These are phyloP conservation scores for Aspergillus latus DNA, from an alignment of 2,329 filamentous ascomycete genomes.

Conservation along the genomic window DNA sequence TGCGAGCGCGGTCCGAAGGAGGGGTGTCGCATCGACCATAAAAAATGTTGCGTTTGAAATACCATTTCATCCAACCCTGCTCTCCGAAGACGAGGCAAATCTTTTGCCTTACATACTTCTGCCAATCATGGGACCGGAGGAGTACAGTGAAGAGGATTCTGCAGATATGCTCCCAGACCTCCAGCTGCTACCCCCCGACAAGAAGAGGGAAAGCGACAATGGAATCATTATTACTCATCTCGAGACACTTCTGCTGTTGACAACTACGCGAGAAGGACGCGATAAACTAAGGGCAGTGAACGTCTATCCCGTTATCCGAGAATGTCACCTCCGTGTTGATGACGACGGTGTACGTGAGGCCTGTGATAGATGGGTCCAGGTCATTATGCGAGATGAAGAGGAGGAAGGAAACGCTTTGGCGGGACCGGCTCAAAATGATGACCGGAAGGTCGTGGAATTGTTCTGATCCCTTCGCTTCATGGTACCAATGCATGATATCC, in stretches of 20 bases:
- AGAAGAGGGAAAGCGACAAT: constrained; percentile 74
- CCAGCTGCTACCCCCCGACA: constrained; percentile 85
- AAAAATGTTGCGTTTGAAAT: constrained; percentile 92
- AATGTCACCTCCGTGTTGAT: constrained; percentile 75
- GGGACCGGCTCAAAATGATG: constrained; percentile 43
- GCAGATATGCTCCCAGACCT: constrained; percentile 85
- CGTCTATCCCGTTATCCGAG: constrained; percentile 85
- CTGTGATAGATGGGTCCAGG: constrained; percentile 86
- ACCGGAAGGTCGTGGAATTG: constrained; percentile 48
- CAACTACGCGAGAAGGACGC: constrained; percentile 72
- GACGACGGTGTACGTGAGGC: constrained; percentile 79
- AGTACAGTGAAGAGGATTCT: constrained; percentile 83
- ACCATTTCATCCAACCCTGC: constrained; percentile 66
- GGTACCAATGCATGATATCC: too few relatives aligned
- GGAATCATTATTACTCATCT: constrained; percentile 82
- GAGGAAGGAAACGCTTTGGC: constrained; percentile 49
- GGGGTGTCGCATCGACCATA: constrained; percentile 90
- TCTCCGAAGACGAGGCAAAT: constrained; percentile 71
- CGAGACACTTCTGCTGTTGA: constrained; percentile 81
- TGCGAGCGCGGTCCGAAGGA: constrained; percentile 74
- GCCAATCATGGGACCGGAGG: constrained; percentile 83
- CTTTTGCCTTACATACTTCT: constrained; percentile 85
- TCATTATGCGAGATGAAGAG: constrained; percentile 78
- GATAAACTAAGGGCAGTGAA: constrained; percentile 72
- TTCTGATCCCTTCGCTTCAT: constrained; percentile 30